phyloP scores from a whole-genome alignment of 2,329 filamentous ascomycete species.

The Exophiala mesophila region DNA sequence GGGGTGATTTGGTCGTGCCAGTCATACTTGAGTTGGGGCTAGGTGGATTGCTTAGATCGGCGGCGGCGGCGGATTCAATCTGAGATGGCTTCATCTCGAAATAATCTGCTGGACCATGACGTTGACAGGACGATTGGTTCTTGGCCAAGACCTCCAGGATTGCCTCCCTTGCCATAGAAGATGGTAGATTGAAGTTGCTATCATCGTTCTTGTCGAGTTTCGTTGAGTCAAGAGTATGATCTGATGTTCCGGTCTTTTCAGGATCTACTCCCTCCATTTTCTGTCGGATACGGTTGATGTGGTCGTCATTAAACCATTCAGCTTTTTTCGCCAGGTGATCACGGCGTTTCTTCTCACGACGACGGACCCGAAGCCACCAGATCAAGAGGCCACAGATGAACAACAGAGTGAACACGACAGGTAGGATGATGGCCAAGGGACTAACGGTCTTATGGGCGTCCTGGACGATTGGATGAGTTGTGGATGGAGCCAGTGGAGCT shows the following conservation, averaged over 20 bases:
- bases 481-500: no score
- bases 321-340: slow-evolving; percentile 3
- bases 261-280: slow-evolving; percentile 8
- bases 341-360: slow-evolving; percentile 4
- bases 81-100: not conserved
- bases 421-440: not conserved
- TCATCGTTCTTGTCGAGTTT: not conserved
- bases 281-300: slow-evolving; percentile 7
- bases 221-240: not conserved
- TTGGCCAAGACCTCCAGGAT: not conserved
- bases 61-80: not conserved
- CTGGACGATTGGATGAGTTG: no score
- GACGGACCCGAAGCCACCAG: slow-evolving; percentile 4
- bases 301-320: slow-evolving; percentile 8
- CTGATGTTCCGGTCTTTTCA: slow-evolving; percentile 4
- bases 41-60: no score
- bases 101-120: not conserved
- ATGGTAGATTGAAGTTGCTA: not conserved
- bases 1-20: no score
- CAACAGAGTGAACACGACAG: not conserved
- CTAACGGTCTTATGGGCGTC: not conserved
- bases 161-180: not conserved
- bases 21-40: no score
- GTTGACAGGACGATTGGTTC: not conserved
- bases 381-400: not conserved